Conservation (phyloP, 805 yeast genomes). For the Kregervanrija fluxuum region DNA sequence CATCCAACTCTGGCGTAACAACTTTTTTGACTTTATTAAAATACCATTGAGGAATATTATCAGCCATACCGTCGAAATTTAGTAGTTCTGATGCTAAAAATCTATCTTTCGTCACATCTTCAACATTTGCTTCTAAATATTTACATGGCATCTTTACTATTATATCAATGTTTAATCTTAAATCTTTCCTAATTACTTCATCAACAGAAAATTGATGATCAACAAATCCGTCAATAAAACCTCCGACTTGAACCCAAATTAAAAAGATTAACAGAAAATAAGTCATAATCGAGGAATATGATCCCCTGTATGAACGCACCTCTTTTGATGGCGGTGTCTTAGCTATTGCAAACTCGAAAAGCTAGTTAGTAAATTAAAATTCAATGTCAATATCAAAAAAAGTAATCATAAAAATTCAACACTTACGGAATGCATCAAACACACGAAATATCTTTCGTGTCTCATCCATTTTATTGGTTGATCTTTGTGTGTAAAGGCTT, state of each 20-base stretch:
- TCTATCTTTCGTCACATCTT: slow-evolving; percentile 72
- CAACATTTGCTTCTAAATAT: slow-evolving; percentile 62
- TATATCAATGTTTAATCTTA: slow-evolving; percentile 71
- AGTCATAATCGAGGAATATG: slow-evolving; percentile 60
- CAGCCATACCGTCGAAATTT: slow-evolving; percentile 57
- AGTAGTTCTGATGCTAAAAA: slow-evolving; percentile 72
- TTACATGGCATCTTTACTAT: slow-evolving; percentile 82
- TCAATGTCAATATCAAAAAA: neutral
- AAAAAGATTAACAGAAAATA: slow-evolving; percentile 57
- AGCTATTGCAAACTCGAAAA: slow-evolving; percentile 30
- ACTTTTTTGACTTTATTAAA: slow-evolving; percentile 40
- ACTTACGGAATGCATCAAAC: slow-evolving; percentile 69
- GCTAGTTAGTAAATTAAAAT: neutral
- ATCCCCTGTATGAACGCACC: slow-evolving; percentile 72
- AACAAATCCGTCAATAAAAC: slow-evolving; percentile 72
- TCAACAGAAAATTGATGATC: slow-evolving; percentile 78
- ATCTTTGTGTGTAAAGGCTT: no score
- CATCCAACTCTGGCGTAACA: slow-evolving; percentile 57
- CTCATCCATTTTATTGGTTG: slow-evolving; percentile 13
- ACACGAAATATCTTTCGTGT: slow-evolving; percentile 29
- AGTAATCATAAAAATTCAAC: neutral
- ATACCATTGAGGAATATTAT: slow-evolving; percentile 43
- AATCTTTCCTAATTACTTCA: slow-evolving; percentile 43
- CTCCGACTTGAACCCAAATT: slow-evolving; percentile 80
- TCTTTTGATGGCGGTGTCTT: slow-evolving; percentile 65